phyloP scores from a whole-genome alignment of 345 rosid species.

The Draba incana region DNA sequence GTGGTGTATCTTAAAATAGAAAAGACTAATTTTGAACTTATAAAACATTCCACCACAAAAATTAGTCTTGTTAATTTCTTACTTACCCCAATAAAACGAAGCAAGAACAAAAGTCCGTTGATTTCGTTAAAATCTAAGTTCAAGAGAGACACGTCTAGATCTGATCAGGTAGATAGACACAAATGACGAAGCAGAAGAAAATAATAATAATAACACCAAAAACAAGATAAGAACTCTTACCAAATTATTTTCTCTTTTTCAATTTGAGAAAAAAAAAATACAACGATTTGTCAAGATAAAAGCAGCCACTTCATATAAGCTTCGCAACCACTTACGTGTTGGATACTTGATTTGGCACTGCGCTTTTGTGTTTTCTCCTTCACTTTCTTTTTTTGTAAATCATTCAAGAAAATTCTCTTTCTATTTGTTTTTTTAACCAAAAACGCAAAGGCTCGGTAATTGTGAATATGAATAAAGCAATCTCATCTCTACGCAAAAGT shows the following conservation, averaged over 20 bases:
- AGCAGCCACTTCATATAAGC: slow-evolving; percentile 21
- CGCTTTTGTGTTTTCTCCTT: slow-evolving; percentile 22
- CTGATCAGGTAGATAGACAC: slow-evolving; percentile 29
- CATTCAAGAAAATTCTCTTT: not conserved
- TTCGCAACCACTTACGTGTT: slow-evolving; percentile 34
- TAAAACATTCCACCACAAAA: not conserved
- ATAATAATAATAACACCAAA: not conserved
- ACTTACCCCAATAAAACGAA: slow-evolving; percentile 19
- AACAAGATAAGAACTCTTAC: slow-evolving; percentile 35
- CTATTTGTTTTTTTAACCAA: not conserved
- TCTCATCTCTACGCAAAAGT: slow-evolving; percentile 36
- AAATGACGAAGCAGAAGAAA: slow-evolving; percentile 32
- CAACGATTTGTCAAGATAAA: slow-evolving; percentile 23
- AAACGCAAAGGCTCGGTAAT: slow-evolving; percentile 27
- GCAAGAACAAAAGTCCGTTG: slow-evolving; percentile 20
- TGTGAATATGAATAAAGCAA: slow-evolving; percentile 34
- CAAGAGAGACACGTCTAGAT: slow-evolving; percentile 26
- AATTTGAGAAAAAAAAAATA: not conserved
- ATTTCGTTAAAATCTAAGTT: slow-evolving; percentile 17
- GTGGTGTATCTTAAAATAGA: too few relatives aligned
- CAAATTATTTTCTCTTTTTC: not conserved
- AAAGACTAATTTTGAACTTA: too few relatives aligned
- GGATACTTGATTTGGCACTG: slow-evolving; percentile 23
- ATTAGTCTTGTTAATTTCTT: not conserved
- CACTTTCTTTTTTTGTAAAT: not conserved